Percentiles rank a stretch among this genome's conserved stretches.
phyloP scores from a whole-genome alignment of 1,284 basidiomycete species.

The Hymenochaete sp. region DNA sequence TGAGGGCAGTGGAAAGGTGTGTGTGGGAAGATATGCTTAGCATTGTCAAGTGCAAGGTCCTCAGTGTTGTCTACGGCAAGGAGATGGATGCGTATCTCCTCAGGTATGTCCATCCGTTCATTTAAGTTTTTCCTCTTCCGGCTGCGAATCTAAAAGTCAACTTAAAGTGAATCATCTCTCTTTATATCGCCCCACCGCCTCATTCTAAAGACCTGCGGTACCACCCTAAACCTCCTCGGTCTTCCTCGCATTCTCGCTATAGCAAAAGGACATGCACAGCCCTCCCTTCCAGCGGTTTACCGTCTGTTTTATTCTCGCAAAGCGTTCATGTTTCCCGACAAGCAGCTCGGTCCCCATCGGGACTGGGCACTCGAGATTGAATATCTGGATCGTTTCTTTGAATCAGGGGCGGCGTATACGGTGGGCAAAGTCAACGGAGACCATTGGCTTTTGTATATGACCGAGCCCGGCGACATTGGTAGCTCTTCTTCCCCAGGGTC shows the following conservation, averaged over 20 bases:
- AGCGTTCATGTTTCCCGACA: constrained; percentile 98
- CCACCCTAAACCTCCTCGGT: constrained; percentile 93
- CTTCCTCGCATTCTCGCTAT: constrained; percentile 90
- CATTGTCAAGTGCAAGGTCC: constrained; percentile 95
- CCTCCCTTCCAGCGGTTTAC: constrained; percentile 67
- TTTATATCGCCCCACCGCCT: constrained; percentile 95
- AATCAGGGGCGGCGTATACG: constrained; percentile 87
- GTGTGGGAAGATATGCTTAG: constrained; percentile 97
- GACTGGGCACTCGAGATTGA: constrained; percentile 94
- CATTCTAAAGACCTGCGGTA: constrained; percentile 98
- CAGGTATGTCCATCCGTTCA: constrained; percentile 51
- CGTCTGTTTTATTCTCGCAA: constrained; percentile 97
- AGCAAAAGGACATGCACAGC: constrained; percentile 70
- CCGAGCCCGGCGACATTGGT: constrained; percentile 42
- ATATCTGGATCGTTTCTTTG: constrained; percentile 85
- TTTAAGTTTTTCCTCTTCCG: constrained; percentile 1
- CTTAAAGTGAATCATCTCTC: constrained; percentile 86
- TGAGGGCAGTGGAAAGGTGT: constrained; percentile 67
- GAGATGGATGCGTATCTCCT: constrained; percentile 94
- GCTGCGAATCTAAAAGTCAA: neutral
- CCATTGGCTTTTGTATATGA: constrained; percentile 97
- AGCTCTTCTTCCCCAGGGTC: constrained; percentile 20
- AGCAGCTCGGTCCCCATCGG: constrained; percentile 87
- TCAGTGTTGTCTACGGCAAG: constrained; percentile 80
- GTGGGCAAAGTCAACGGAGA: constrained; percentile 98